Percentiles rank a stretch among this genome's conserved stretches.
phyloP scores from a whole-genome alignment of 2,329 filamentous ascomycete species.

The Colletotrichum navitas region DNA sequence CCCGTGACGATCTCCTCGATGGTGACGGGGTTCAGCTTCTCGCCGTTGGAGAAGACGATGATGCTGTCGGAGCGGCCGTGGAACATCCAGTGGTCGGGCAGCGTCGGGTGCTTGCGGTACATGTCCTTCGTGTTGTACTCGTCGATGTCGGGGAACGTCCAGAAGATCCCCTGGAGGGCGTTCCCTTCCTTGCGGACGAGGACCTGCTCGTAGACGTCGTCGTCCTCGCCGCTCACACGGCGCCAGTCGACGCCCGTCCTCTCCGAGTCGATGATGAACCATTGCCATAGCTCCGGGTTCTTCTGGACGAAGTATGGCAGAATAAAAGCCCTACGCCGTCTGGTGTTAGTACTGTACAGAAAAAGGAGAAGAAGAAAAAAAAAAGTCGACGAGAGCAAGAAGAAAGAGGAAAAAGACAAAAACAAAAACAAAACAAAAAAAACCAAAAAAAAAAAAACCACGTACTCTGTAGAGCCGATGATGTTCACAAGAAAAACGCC shows the following conservation, averaged over 20 bases:
- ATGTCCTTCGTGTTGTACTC: conserved; percentile 60
- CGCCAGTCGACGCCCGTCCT: conserved; percentile 58
- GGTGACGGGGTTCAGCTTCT: conserved; percentile 62
- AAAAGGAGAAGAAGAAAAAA: no score
- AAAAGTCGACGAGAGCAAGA: no score
- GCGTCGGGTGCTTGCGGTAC: conserved; percentile 54
- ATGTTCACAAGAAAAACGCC: conserved; percentile 53
- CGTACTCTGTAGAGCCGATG: conserved; percentile 59
- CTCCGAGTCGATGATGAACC: conserved; percentile 51
- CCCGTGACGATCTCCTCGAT: conserved; percentile 57
- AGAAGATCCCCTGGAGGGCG: conserved; percentile 56
- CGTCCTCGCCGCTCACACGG: conserved; percentile 47
- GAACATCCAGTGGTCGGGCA: conserved; percentile 53
- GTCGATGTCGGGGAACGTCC: conserved; percentile 52
- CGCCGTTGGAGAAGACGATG: conserved; percentile 63
- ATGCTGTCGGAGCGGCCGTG: conserved; percentile 55
- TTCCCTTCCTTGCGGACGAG: conserved; percentile 54
- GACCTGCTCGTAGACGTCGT: conserved; percentile 54
- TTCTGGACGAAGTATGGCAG: conserved; percentile 56
- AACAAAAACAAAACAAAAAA: no score
- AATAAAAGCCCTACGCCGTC: conserved; percentile 49
- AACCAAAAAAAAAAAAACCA: not conserved
- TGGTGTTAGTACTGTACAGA: not conserved
- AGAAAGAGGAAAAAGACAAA: no score
- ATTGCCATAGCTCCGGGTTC: conserved; percentile 31